These are phyloP conservation scores for Candida golubevii DNA, from an alignment of 805 yeast genomes.

Conservation along the genomic window DNA sequence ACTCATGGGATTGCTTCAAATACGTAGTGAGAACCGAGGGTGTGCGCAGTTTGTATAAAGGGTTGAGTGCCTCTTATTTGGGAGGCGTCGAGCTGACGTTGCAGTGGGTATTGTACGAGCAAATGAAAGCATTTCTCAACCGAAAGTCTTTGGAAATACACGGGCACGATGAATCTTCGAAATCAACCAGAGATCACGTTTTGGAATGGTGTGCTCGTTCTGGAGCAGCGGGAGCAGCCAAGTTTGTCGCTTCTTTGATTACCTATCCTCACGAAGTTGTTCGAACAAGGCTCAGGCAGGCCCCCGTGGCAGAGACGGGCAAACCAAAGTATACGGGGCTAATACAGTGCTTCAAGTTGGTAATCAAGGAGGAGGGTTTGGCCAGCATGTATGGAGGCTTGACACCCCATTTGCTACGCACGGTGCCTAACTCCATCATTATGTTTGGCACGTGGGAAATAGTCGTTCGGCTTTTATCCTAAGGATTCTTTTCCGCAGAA, in stretches of 20 bases:
- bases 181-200: constrained; percentile 54
- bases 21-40: constrained; percentile 77
- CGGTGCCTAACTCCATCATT: constrained; percentile 95
- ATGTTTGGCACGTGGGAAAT: constrained; percentile 99
- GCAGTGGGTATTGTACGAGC: constrained; percentile 96
- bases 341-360: constrained; percentile 76
- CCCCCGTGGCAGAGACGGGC: constrained; percentile 72
- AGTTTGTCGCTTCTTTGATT: constrained; percentile 83
- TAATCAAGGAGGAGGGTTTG: constrained; percentile 90
- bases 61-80: constrained; percentile 89
- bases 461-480: constrained; percentile 34
- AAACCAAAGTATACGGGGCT: constrained; percentile 85
- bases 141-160: constrained; percentile 42
- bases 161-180: constrained; percentile 25
- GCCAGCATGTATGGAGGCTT: constrained; percentile 94
- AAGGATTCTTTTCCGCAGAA: neutral
- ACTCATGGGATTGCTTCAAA: constrained; percentile 78
- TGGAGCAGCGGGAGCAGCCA: constrained; percentile 97
- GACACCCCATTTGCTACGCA: constrained; percentile 93
- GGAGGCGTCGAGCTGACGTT: constrained; percentile 91
- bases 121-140: constrained; percentile 71
- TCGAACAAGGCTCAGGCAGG: constrained; percentile 92
- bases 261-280: constrained; percentile 98
- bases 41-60: constrained; percentile 72
- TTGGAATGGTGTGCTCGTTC: constrained; percentile 94